phyloP scores from a whole-genome alignment of 345 rosid species.

The Microcos paniculata region DNA sequence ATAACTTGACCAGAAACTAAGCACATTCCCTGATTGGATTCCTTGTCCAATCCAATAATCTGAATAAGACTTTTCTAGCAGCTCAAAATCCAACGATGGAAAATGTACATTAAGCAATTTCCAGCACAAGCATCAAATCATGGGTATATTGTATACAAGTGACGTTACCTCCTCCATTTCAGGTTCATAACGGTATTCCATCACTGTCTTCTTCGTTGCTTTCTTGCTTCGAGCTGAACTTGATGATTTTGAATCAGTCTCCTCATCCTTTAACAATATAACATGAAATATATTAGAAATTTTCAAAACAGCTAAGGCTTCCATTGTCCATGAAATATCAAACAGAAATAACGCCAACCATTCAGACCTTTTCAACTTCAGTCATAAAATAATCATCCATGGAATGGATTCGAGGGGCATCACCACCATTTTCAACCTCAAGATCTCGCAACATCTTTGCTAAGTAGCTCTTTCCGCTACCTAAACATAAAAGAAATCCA shows the following conservation, averaged over 20 bases:
- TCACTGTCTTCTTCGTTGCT: constrained; percentile 58
- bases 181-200: constrained; percentile 95
- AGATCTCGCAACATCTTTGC: constrained; percentile 90
- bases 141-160: background rate
- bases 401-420: constrained; percentile 91
- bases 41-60: constrained; percentile 6
- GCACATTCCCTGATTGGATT: background rate
- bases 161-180: constrained; percentile 94
- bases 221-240: constrained; percentile 67
- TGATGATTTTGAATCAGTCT: constrained; percentile 59
- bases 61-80: background rate
- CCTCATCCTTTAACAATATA: constrained; percentile 59
- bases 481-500: constrained; percentile 29
- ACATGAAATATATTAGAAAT: constrained; percentile 8
- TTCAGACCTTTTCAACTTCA: constrained; percentile 88
- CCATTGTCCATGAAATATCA: constrained; percentile 4
- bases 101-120: background rate
- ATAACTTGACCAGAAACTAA: background rate
- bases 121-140: constrained; percentile 4
- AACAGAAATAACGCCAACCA: constrained; percentile 10
- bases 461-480: constrained; percentile 95
- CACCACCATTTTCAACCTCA: constrained; percentile 85
- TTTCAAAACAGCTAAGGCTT: background rate
- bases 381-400: constrained; percentile 99
- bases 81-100: background rate